Base-by-base conservation (phyloP, 345 rosid genomes). In the Lagerstroemia speciosa region DNA sequence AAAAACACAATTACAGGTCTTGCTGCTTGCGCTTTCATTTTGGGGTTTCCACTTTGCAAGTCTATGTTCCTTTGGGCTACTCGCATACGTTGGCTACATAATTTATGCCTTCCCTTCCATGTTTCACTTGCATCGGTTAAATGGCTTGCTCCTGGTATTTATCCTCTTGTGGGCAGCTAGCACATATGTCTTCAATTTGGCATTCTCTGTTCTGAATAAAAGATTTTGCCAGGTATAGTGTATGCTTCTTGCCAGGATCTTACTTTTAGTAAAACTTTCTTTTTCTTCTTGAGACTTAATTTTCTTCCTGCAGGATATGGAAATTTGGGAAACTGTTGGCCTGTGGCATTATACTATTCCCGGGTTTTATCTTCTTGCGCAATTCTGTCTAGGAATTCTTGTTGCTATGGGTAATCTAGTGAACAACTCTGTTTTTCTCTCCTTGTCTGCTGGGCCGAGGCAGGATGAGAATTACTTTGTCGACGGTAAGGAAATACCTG, bases 1-100 rank as follows among this genome's bases (percentile, higher is more conserved):
- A 64, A 14, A 36, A 36, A 30, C 34, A 14, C 37, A 40, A 32
- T 20, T 71, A 26, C 79, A 82, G 85, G 71, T 82, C 53, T 77
- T 79, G 46, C 69, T 82, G 76, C 74, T 82, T 62, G 79, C 79
- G 46, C 76, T 82, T 61, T 72, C 85, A 32, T 72, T 77, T 50
- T 82, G 85, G 85, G 77, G 83, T 73, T 79, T 82, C 67, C 77
- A 66, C 65, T 82, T 82, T 71, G 85, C 83, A 68, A 82, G 85
- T 67, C 48, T 82, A 60, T 79, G 83, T 31, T 81, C 85, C 65
- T 79, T 82, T 60, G 85, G 81, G 37, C 71, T 82, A 37, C 85
- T 82, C 30, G 83, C 83, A 60, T 79, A 82, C 62, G 85, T 82
- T 64, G 85, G 83, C 76, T 82, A 82, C 69, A 72, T 79, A 46